These are phyloP conservation scores for Herpetospermum pedunculosum DNA, from an alignment of 306 rosid genomes.

Conservation along the genomic window DNA sequence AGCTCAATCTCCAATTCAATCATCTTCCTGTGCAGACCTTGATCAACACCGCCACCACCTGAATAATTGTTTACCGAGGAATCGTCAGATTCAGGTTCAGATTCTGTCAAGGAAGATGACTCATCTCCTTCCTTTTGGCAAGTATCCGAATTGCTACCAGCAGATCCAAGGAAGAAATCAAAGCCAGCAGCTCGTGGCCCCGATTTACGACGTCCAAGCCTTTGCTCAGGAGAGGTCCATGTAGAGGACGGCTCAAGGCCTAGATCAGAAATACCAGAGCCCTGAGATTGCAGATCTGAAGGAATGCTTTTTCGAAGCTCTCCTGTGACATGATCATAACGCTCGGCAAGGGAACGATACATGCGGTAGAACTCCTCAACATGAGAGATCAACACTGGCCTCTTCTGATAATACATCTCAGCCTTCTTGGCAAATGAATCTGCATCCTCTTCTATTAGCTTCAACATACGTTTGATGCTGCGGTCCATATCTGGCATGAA, in stretches of 20 bases:
- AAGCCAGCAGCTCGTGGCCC: constrained; percentile 84
- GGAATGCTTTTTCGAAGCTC: constrained; percentile 65
- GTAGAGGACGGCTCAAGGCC: constrained; percentile 50
- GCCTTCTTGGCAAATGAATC: constrained; percentile 93
- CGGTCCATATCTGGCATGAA: constrained; percentile 74
- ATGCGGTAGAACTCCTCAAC: constrained; percentile 82
- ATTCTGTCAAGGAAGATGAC: constrained; percentile 63
- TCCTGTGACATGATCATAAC: constrained; percentile 79
- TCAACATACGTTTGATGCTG: constrained; percentile 76
- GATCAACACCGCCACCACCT: constrained; percentile 35
- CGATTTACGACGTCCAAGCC: constrained; percentile 34
- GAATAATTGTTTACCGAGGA: constrained; percentile 83
- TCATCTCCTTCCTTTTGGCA: constrained; percentile 74
- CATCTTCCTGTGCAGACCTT: constrained; percentile 44
- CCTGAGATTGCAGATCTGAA: constrained; percentile 74
- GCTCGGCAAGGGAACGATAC: constrained; percentile 85
- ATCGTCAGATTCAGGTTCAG: constrained; percentile 85
- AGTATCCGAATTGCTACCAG: constrained; percentile 48
- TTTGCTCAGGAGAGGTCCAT: constrained; percentile 39
- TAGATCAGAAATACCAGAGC: constrained; percentile 56
- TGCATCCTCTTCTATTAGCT: constrained; percentile 86
- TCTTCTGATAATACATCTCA: constrained; percentile 92
- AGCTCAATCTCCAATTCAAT: constrained; percentile 75
- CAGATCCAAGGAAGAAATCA: constrained; percentile 80
- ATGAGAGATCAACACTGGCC: constrained; percentile 79